Conservation (phyloP, 257 asterid genomes). For the Rehmannia glutinosa region DNA sequence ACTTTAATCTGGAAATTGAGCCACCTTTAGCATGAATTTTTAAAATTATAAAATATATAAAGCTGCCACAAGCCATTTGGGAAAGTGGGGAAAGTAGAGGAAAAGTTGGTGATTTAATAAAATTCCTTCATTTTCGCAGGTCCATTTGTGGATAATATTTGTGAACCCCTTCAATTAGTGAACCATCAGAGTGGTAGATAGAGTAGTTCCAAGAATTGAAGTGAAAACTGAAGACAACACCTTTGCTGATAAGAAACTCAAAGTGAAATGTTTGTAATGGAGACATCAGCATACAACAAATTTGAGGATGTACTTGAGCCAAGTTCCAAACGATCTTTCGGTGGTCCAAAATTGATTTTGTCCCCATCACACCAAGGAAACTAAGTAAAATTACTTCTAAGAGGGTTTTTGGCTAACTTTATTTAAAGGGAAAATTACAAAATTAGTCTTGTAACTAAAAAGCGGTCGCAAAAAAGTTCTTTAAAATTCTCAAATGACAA, state of each 20-base stretch:
- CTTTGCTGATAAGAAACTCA: slow-evolving; percentile 21
- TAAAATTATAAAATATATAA: neutral
- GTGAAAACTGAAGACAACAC: slow-evolving; percentile 12
- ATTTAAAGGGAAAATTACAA: too few relatives aligned
- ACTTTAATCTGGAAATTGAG: neutral
- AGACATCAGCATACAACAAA: slow-evolving; percentile 28
- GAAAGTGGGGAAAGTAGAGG: too few relatives aligned
- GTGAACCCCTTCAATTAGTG: neutral
- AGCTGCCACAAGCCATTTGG: slow-evolving; percentile 15
- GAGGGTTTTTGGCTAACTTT: too few relatives aligned
- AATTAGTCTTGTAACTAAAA: too few relatives aligned
- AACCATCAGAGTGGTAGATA: slow-evolving; percentile 1
- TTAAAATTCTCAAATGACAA: too few relatives aligned
- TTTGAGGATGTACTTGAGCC: too few relatives aligned
- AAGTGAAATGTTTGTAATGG: slow-evolving; percentile 17
- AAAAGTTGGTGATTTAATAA: neutral
- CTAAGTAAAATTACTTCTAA: neutral
- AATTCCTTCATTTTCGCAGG: neutral
- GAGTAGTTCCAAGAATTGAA: slow-evolving; percentile 27
- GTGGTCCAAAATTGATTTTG: slow-evolving; percentile 30
- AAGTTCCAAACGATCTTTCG: slow-evolving; percentile 26
- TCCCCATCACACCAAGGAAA: neutral
- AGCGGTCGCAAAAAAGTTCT: too few relatives aligned
- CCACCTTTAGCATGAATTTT: neutral
- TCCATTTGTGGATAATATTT: slow-evolving; percentile 9